phyloP scores from a whole-genome alignment of 345 rosid species.

The Populus nigra region DNA sequence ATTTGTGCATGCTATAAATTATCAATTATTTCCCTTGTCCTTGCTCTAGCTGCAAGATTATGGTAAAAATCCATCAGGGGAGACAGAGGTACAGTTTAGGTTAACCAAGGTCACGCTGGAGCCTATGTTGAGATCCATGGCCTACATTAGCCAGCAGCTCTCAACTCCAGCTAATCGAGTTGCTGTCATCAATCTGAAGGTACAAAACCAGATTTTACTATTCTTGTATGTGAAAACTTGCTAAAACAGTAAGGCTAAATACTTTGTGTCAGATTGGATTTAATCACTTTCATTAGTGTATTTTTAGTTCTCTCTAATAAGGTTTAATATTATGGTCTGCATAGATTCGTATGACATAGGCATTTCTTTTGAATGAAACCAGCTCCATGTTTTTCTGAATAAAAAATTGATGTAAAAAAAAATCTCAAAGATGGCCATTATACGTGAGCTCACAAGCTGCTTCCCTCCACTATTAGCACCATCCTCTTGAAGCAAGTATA shows the following conservation, averaged over 20 bases:
- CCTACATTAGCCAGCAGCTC: constrained; percentile 62
- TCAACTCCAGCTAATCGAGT: constrained; percentile 54
- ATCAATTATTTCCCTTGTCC: constrained; percentile 7
- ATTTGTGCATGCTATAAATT: not conserved
- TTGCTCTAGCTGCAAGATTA: constrained; percentile 51
- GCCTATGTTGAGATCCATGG: constrained; percentile 70
- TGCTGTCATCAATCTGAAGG: constrained; percentile 72
- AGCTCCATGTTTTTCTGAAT: no score
- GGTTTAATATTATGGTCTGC: no score
- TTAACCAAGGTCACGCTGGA: constrained; percentile 55
- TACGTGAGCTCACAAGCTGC: no score
- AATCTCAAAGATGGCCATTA: no score
- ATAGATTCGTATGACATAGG: no score
- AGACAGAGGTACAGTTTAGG: constrained; percentile 57
- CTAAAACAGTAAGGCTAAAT: not conserved
- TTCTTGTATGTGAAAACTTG: constrained; percentile 2
- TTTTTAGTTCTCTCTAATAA: not conserved
- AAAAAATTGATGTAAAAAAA: no score
- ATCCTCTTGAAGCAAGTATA: no score
- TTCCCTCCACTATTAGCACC: no score
- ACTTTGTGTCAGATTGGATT: not conserved
- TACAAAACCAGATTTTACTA: constrained; percentile 6
- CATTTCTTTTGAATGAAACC: no score
- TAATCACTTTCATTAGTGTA: not conserved
- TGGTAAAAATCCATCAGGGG: constrained; percentile 54